A percentile compares a stretch with the other conserved stretches of the same genome.
Evolutionary conservation across 306 rosid genomes (phyloP).

Genomic region (Bauhinia variegata): DNA sequence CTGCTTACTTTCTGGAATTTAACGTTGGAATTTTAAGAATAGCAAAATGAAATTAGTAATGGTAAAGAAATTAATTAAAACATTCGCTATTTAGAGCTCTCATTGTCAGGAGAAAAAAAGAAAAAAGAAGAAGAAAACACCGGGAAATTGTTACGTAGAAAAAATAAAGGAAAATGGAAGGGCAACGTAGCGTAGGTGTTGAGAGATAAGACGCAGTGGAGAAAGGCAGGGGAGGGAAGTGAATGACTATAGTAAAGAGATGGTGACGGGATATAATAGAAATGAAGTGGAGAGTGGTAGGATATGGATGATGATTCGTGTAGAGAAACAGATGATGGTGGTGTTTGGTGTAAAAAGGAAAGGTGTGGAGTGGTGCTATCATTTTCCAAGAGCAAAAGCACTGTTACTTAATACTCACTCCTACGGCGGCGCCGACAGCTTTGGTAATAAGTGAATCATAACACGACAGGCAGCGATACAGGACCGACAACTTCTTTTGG

Average conservation of each 20-base stretch:
- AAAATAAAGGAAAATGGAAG: background rate
- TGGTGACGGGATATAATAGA: no score
- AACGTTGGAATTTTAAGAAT: background rate
- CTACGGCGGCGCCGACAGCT: constrained; percentile 50
- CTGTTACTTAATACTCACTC: constrained; percentile 28
- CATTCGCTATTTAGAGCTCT: no score
- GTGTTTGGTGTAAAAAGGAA: constrained; percentile 39
- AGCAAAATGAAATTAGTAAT: no score
- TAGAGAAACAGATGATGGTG: constrained; percentile 20
- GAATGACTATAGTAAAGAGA: no score
- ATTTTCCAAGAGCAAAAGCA: constrained; percentile 34
- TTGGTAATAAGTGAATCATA: constrained; percentile 42
- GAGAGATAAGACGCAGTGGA: background rate
- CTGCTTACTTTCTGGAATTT: constrained; percentile 5
- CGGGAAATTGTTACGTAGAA: background rate
- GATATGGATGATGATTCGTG: background rate
- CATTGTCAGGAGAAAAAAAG: no score
- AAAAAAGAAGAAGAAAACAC: no score
- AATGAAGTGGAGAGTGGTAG: no score
- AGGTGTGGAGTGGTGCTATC: constrained; percentile 29
- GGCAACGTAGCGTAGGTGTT: background rate
- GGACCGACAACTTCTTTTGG: constrained; percentile 47
- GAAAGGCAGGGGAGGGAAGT: no score
- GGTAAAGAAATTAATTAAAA: no score
- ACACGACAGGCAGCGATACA: constrained; percentile 29